Percentiles rank a stretch among this genome's conserved stretches.
phyloP scores from a whole-genome alignment of 768 basidiomycete genomes.

The Leccinum broughii region DNA sequence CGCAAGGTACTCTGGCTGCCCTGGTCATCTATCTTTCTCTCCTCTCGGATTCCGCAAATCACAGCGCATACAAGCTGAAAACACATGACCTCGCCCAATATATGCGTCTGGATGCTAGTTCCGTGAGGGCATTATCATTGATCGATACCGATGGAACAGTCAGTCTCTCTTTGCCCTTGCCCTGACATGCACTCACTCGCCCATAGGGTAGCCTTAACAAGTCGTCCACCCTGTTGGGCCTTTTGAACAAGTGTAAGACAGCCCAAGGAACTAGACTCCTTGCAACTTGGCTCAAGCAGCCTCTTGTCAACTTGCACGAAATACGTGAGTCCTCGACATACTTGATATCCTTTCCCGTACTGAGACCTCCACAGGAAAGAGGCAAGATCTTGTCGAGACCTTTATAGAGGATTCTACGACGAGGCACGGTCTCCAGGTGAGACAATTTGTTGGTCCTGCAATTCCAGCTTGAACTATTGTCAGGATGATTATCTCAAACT shows the following conservation, averaged over 20 bases:
- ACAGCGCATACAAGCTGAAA: conserved; percentile 74
- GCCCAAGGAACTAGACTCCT: conserved; percentile 88
- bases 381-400: conserved; percentile 85
- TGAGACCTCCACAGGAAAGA: conserved; percentile 53
- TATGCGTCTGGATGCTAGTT: conserved; percentile 96
- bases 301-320: conserved; percentile 89
- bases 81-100: conserved; percentile 92
- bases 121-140: conserved; percentile 84
- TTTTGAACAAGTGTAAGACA: conserved; percentile 95
- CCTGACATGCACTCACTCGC: neutral
- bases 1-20: conserved; percentile 79
- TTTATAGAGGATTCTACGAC: conserved; percentile 79
- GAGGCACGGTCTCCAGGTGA: conserved; percentile 74
- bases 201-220: conserved; percentile 61
- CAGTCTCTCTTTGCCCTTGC: conserved; percentile 5
- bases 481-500: conserved; percentile 85
- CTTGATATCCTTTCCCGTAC: neutral
- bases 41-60: conserved; percentile 72
- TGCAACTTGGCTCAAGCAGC: conserved; percentile 94
- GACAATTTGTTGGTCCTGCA: neutral
- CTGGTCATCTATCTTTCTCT: conserved; percentile 82
- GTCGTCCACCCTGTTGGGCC: conserved; percentile 84
- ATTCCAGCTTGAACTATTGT: neutral
- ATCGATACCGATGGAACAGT: conserved; percentile 61
- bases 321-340: conserved; percentile 59